phyloP scores from a whole-genome alignment of 345 rosid genomes.

The Raphanus raphanistrum region DNA sequence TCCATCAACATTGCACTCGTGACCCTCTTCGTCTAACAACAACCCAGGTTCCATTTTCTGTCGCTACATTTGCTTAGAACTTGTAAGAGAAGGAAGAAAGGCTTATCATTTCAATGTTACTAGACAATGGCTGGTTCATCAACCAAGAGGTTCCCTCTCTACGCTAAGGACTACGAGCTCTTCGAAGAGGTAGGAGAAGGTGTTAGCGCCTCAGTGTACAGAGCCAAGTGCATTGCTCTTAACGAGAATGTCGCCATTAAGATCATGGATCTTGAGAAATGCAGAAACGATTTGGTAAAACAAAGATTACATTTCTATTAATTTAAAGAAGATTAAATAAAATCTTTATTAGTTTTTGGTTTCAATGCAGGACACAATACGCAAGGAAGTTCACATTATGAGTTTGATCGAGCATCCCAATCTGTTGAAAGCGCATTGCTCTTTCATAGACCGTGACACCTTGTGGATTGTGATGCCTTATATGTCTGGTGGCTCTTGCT shows the following conservation, averaged over 20 bases:
- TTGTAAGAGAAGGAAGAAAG: neutral
- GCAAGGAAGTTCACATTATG: slow-evolving; percentile 83
- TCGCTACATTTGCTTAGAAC: neutral
- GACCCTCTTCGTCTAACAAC: neutral
- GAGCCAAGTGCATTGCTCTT: slow-evolving; percentile 75
- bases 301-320: neutral
- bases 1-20: slow-evolving; percentile 19
- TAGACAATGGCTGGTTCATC: slow-evolving; percentile 28
- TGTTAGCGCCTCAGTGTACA: slow-evolving; percentile 74
- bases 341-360: neutral
- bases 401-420: slow-evolving; percentile 70
- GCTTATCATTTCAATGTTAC: neutral
- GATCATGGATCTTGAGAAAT: slow-evolving; percentile 78
- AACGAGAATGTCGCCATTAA: slow-evolving; percentile 80
- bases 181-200: slow-evolving; percentile 90
- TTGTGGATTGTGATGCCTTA: slow-evolving; percentile 98
- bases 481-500: slow-evolving; percentile 88
- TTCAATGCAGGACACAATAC: slow-evolving; percentile 67
- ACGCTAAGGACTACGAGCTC: slow-evolving; percentile 63
- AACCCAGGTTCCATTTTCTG: slow-evolving; percentile 11
- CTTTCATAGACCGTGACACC: slow-evolving; percentile 55
- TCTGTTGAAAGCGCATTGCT: slow-evolving; percentile 68
- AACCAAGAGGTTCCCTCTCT: slow-evolving; percentile 60
- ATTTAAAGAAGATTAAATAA: neutral
- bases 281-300: slow-evolving; percentile 72